Conservation (phyloP, 306 rosid genomes). For the Cucurbita moschata region DNA sequence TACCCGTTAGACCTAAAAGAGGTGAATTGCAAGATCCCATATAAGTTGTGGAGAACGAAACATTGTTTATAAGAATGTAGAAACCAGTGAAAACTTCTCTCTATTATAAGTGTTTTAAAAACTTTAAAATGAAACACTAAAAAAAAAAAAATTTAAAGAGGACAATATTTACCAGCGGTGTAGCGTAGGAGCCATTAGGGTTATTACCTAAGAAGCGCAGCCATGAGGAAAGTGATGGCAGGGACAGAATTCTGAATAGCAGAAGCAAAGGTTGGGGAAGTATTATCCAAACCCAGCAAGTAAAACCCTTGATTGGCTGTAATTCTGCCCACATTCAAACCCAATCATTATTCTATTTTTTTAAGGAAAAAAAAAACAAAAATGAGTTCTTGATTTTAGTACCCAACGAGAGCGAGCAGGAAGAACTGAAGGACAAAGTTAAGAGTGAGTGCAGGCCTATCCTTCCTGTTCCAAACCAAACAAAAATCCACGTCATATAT, state of each 20-base stretch:
- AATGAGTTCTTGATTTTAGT: neutral
- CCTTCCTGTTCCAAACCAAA: constrained; percentile 40
- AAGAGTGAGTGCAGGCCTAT: constrained; percentile 68
- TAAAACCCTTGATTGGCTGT: constrained; percentile 97
- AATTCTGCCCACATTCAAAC: constrained; percentile 30
- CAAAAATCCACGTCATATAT: neutral
- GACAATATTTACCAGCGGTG: too few species aligned
- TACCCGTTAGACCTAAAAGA: too few species aligned
- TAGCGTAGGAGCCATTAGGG: too few species aligned
- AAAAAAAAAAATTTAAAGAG: too few species aligned
- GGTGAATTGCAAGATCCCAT: too few species aligned
- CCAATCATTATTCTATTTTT: neutral
- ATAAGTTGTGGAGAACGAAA: too few species aligned
- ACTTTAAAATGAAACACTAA: too few species aligned
- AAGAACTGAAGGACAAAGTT: constrained; percentile 68
- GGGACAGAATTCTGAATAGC: constrained; percentile 97
- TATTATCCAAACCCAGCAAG: constrained; percentile 92
- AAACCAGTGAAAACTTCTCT: too few species aligned
- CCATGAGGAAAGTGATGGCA: constrained; percentile 96
- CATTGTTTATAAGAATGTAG: too few species aligned
- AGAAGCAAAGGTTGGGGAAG: constrained; percentile 93
- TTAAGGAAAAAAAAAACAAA: neutral
- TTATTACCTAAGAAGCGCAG: constrained; percentile 55
- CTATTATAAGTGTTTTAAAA: too few species aligned
- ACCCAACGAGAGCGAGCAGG: constrained; percentile 88